Base-by-base conservation (phyloP, 108 stramenopile genomes). In the Bacterosira constricta region DNA sequence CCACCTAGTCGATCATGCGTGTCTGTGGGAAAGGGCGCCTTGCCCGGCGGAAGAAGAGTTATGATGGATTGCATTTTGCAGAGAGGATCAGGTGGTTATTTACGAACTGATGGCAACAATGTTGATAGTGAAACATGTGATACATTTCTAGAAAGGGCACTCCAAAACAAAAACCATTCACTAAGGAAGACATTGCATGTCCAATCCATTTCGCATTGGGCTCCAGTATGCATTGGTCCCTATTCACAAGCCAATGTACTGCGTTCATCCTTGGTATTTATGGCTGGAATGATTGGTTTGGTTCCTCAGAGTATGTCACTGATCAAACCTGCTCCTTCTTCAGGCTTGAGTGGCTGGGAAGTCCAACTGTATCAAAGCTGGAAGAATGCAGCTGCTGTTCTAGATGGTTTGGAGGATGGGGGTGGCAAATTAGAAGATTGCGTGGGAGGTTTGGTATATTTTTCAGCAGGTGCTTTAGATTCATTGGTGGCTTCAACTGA, bases 221-320 rank as follows among this genome's bases (percentile, higher is more conserved):
- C 98, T 4, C 99, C 99, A 5, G 91, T 97, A 3, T 99, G 98
- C 85, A 96, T 99, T 32, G 99, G 99, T 9, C 99, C 99, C 2
- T 99, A 99, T 81, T 86, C 90, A 55, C 99, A 99, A 82, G 94
- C 91, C 51, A 98, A 98, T 78, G 82, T 84, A 10, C 45, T 97
- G 5, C 80, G 88, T 26, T 87, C 88, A n/a, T 85, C 73, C 0
- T 25, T 97, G 50, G 82, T 86, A 6, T 93, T 97, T 31, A 34
- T 98, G 13, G 96, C 98, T 0, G 98, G 98, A 10, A 93, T 96
- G 81, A 97, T 99, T 65, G 96, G 95, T 4, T 83, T 99, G 53
- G 75, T 75, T 21, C 96, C 98, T 2, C 71, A 80, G 12, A 94
- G 75, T 17, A 99, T 98, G 98, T 76, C 54, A 13, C 63, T 99